Conservation (phyloP, 1,139 yeast genomes). For the Sugiyamaella novakii region DNA sequence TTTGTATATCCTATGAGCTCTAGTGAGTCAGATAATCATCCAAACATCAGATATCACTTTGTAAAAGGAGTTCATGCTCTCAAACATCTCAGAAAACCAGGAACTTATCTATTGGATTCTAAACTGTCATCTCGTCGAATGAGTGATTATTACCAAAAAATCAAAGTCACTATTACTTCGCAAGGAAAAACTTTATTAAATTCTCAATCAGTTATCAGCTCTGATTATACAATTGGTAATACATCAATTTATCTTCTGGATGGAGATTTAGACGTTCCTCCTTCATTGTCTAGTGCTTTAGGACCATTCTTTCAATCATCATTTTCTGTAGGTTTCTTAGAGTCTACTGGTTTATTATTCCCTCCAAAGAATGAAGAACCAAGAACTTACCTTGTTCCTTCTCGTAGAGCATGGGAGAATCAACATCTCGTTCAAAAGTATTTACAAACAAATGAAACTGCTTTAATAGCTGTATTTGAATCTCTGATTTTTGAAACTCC, state of each 20-base stretch:
- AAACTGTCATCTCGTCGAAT: slow-evolving; percentile 48
- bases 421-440: slow-evolving; percentile 65
- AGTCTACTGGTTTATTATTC: slow-evolving; percentile 51
- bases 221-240: slow-evolving; percentile 53
- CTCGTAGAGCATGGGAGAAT: slow-evolving; percentile 71
- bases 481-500: slow-evolving; percentile 64
- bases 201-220: slow-evolving; percentile 49
- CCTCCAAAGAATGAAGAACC: slow-evolving; percentile 45
- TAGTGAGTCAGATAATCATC: slow-evolving; percentile 37
- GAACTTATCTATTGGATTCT: slow-evolving; percentile 29
- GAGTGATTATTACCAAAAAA: slow-evolving; percentile 42
- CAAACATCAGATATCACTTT: slow-evolving; percentile 67
- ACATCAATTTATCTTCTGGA: slow-evolving; percentile 66
- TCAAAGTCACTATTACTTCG: slow-evolving; percentile 31
- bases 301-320: slow-evolving; percentile 59
- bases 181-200: slow-evolving; percentile 49
- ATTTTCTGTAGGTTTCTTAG: slow-evolving; percentile 52
- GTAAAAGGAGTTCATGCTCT: slow-evolving; percentile 52
- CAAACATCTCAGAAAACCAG: slow-evolving; percentile 21
- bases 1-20: slow-evolving; percentile 47
- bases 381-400: slow-evolving; percentile 80
- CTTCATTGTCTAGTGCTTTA: slow-evolving; percentile 53
- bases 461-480: slow-evolving; percentile 55
- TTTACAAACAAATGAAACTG: slow-evolving; percentile 54
- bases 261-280: slow-evolving; percentile 59